These are phyloP conservation scores for Tricholoma terreum DNA, from an alignment of 768 basidiomycete genomes.

Conservation along the genomic window DNA sequence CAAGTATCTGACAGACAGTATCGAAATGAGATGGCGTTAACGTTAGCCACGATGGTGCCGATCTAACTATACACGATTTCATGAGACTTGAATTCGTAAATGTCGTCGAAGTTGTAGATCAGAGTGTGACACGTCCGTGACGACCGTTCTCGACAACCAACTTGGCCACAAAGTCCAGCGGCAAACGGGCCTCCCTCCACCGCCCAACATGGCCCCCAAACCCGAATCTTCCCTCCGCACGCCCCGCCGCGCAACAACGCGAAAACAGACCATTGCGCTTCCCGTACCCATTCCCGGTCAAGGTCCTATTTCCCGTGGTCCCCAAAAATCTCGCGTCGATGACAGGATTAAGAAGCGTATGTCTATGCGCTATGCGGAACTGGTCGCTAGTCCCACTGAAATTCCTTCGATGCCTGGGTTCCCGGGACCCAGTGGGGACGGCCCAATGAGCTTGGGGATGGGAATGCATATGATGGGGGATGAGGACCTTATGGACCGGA, in stretches of 20 bases:
- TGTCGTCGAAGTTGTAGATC: not conserved
- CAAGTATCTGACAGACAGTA: conserved; percentile 8
- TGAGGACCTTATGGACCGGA: conserved; percentile 45
- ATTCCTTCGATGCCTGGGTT: conserved; percentile 50
- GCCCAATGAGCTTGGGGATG: conserved; percentile 23
- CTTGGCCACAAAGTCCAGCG: too few species aligned
- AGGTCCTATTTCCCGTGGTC: conserved; percentile 36
- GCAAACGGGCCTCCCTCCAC: too few species aligned
- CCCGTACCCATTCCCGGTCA: conserved; percentile 15
- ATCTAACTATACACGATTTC: not conserved
- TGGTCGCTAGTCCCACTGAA: conserved; percentile 63
- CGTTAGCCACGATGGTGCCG: conserved; percentile 16
- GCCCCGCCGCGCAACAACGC: conserved; percentile 20
- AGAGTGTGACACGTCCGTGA: not conserved
- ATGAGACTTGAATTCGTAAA: not conserved
- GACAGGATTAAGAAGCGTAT: conserved; percentile 97
- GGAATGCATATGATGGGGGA: conserved; percentile 31
- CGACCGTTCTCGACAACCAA: conserved; percentile 1
- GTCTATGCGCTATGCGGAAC: conserved; percentile 91
- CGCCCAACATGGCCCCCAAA: conserved; percentile 9
- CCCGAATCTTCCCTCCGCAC: conserved; percentile 20
- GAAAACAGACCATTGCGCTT: conserved; percentile 17
- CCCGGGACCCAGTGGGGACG: conserved; percentile 48
- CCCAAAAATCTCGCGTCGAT: conserved; percentile 57
- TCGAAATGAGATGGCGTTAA: conserved; percentile 4